Evolutionary conservation across 768 basidiomycete genomes (phyloP), one percentile per base, ranked within the genome.

Genomic region (Tricholomella constricta): DNA sequence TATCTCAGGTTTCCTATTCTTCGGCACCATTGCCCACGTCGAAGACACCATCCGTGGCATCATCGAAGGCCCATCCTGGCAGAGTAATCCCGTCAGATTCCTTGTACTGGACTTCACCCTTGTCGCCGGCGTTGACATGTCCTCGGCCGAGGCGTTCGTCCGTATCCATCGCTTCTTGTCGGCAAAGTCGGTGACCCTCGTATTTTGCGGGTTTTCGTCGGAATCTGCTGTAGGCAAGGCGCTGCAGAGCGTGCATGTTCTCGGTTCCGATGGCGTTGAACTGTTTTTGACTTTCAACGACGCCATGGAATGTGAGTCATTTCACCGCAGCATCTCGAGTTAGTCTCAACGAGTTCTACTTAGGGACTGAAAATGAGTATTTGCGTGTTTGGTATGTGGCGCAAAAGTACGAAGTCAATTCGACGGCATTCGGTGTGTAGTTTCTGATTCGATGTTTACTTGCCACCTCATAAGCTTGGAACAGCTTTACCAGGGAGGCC

Each of bases 331-430:
- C 15, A 8, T 31, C 6, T 43, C 10, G 3, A 10, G 9, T 32
- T 22, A 12, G 5, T 26, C 9, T 37, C 27, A 26, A 12, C 8
- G 36, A 14, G 19, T 9, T 45, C 9, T 44, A 9, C 22, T 47
- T 15, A 80, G 90, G 94, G 94, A 95, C 92, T 0, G 94, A 98
- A 72, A 98, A 98, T 69, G 89, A 84, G 0, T 97, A 97, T 71
- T 65, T 98, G 56, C 82, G 81, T 48, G 86, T 89, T 7, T 91
- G 88, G 89, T 88, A 89, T 58, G 73, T 76, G 54, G 80, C 83
- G 0, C 83, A 83, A 63, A 86, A 86, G 61, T 66, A 78, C 19
- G 84, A 89, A 63, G 72, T 68, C 25, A 60, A 67, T 20, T 62
- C 50, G 51, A 73, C 31, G 57, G 77, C 69, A 57, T 78, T 85